A percentile compares a stretch with the other conserved stretches of the same genome.
These are phyloP conservation scores for Phaffomyces thermotolerans DNA, from an alignment of 805 yeast genomes.

Conservation along the genomic window DNA sequence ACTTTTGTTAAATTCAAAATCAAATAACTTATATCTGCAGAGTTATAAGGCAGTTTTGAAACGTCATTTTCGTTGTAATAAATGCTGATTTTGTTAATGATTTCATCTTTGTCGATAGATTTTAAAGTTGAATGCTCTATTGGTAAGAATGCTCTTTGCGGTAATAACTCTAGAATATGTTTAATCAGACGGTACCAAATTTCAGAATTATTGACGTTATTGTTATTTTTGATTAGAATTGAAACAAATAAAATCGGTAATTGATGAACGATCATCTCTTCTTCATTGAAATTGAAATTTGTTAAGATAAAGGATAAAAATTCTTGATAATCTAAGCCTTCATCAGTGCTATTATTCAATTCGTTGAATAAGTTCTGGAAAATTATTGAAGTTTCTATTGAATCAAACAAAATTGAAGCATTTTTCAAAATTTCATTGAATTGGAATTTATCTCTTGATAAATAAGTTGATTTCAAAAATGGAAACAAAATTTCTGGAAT, in stretches of 20 bases:
- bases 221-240: slow-evolving; percentile 27
- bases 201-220: not conserved
- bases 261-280: slow-evolving; percentile 74
- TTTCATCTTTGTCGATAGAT: slow-evolving; percentile 12
- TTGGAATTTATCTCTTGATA: slow-evolving; percentile 18
- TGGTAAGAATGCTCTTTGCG: slow-evolving; percentile 57
- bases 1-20: slow-evolving; percentile 28
- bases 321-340: slow-evolving; percentile 29
- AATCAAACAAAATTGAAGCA: slow-evolving; percentile 72
- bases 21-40: slow-evolving; percentile 38
- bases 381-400: slow-evolving; percentile 72
- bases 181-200: slow-evolving; percentile 36
- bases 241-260: slow-evolving; percentile 62
- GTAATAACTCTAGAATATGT: slow-evolving; percentile 45
- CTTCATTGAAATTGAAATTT: slow-evolving; percentile 73
- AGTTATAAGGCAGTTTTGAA: slow-evolving; percentile 30
- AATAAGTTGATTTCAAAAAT: slow-evolving; percentile 43
- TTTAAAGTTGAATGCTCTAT: slow-evolving; percentile 33
- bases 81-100: slow-evolving; percentile 24
- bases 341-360: slow-evolving; percentile 26
- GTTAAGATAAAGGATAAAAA: slow-evolving; percentile 53
- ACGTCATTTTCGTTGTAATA: slow-evolving; percentile 29
- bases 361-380: slow-evolving; percentile 54
- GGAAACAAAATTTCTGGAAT: slow-evolving; percentile 69
- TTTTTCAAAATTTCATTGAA: slow-evolving; percentile 45